Percentiles rank a stretch among this genome's conserved stretches.
Evolutionary conservation across 2,329 filamentous ascomycete genomes (phyloP).

Genomic region (Neofusicoccum cordaticola): DNA sequence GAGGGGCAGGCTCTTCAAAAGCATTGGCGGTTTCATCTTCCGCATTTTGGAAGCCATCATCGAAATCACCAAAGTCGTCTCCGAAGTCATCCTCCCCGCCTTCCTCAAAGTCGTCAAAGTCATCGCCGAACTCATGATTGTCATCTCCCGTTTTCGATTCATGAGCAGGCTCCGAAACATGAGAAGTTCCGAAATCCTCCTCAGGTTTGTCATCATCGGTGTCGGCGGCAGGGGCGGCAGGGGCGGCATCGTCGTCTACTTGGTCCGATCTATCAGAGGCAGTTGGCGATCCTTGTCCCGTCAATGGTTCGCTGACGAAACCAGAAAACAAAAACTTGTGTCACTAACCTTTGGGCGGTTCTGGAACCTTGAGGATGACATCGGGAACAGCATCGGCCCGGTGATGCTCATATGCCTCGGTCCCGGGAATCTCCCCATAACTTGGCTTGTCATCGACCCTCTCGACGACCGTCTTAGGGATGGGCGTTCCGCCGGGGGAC

Average conservation of each 20-base stretch:
- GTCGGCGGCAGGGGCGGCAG: not conserved
- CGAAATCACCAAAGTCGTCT: slow-evolving; percentile 49
- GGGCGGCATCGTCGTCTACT: slow-evolving; percentile 37
- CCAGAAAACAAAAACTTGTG: slow-evolving; percentile 30
- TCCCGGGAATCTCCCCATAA: slow-evolving; percentile 62
- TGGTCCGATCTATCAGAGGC: slow-evolving; percentile 50
- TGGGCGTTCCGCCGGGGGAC: slow-evolving; percentile 44
- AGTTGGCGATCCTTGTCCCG: slow-evolving; percentile 59
- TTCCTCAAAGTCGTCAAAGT: slow-evolving; percentile 65
- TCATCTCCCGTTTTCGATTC: slow-evolving; percentile 54
- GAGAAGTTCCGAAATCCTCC: slow-evolving; percentile 20
- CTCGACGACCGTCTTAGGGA: slow-evolving; percentile 61
- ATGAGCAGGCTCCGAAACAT: slow-evolving; percentile 25
- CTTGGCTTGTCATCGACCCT: slow-evolving; percentile 58
- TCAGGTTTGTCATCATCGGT: slow-evolving; percentile 19
- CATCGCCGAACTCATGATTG: slow-evolving; percentile 69
- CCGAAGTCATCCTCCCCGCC: slow-evolving; percentile 53
- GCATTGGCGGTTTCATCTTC: slow-evolving; percentile 37
- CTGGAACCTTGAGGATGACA: slow-evolving; percentile 50
- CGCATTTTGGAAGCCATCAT: slow-evolving; percentile 16
- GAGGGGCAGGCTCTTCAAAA: slow-evolving; percentile 38
- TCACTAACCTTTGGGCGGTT: slow-evolving; percentile 56
- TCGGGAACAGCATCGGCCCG: slow-evolving; percentile 60
- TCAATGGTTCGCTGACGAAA: slow-evolving; percentile 56
- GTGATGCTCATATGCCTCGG: slow-evolving; percentile 54